Base-by-base conservation (phyloP, 805 yeast genomes). In the Hanseniaspora lindneri region DNA sequence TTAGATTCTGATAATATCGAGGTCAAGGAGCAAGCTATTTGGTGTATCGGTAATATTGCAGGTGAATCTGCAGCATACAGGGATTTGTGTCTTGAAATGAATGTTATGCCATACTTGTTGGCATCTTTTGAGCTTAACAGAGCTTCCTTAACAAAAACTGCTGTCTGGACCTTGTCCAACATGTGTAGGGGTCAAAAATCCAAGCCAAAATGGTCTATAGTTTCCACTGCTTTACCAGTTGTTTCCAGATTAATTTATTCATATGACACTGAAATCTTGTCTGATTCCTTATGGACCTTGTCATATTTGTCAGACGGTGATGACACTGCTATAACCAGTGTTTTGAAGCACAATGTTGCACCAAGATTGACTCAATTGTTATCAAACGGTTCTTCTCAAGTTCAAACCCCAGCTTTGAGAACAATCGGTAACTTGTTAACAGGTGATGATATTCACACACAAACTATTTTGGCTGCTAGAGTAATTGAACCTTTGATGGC, bases 1-100 rank as follows among this genome's bases (percentile, higher is more conserved):
- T 73, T 92, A 57, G 74, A 77, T 58, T 83, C 95, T 3, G 77
- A 77, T 51, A 84, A 94, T 36, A 71, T 80, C 51, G 97, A 92
- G 61, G 96, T 92, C 50, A 85, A 86, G 66, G 98, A 92, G 66
- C 98, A 92, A 69, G 97, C 97, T 13, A 89, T 92, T 57, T 92
- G 98, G 98, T 97, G 98, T 25, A 72, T 92, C 56, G 98, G 98
- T 68, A 92, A 92, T 64, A 95, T 92, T 64, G 97, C 98, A 24
- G 98, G 98, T 66, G 98, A 92, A 64, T 85, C 95, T 14, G 75
- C 96, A 8, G 70, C 73, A 36, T 86, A 79, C 72, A 80, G 98
- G 69, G 97, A 92, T 68, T 81, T 74, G 58, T 97, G 92, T 39
- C 72, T 92, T 56, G 68, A 73, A 37, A 81, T 86, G 58, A 80